phyloP scores from a whole-genome alignment of 1,139 yeast species.

The Wickerhamomyces sp. region DNA sequence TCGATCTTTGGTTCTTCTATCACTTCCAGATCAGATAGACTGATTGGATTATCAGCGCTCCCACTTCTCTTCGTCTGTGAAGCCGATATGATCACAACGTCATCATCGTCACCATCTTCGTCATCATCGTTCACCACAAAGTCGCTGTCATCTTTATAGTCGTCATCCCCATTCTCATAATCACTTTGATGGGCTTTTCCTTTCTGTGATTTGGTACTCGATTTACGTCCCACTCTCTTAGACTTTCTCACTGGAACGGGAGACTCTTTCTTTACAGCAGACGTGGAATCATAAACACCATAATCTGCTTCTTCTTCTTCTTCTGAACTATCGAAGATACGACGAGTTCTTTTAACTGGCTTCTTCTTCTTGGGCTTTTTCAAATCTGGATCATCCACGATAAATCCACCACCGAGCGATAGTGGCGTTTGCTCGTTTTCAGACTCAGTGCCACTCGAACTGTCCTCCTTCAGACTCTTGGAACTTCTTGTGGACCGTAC shows the following conservation, averaged over 20 bases:
- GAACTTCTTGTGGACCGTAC: too few relatives aligned
- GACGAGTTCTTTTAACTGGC: constrained; percentile 13
- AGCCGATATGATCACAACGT: constrained; percentile 13
- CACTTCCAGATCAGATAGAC: constrained; percentile 9
- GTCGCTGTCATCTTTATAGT: constrained; percentile 25
- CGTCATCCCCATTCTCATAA: constrained; percentile 28
- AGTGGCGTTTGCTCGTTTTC: too few relatives aligned
- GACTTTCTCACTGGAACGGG: constrained; percentile 9
- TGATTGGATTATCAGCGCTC: constrained; percentile 6
- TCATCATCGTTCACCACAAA: constrained; percentile 11
- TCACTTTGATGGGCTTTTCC: constrained; percentile 25
- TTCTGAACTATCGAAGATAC: constrained; percentile 18
- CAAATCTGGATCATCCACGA: constrained; percentile 21
- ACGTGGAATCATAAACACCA: constrained; percentile 4
- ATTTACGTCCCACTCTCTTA: constrained; percentile 10
- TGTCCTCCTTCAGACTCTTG: too few relatives aligned
- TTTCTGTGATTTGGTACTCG: constrained; percentile 12
- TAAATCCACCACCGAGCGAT: constrained; percentile 20
- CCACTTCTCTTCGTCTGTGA: constrained; percentile 1
- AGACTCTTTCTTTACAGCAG: background rate
- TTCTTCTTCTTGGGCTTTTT: constrained; percentile 6
- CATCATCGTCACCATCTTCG: constrained; percentile 20
- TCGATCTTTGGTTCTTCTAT: constrained; percentile 13
- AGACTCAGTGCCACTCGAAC: too few relatives aligned
- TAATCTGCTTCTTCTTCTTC: constrained; percentile 6